phyloP scores from a whole-genome alignment of 768 basidiomycete genomes.

The Podaxis rugospora region DNA sequence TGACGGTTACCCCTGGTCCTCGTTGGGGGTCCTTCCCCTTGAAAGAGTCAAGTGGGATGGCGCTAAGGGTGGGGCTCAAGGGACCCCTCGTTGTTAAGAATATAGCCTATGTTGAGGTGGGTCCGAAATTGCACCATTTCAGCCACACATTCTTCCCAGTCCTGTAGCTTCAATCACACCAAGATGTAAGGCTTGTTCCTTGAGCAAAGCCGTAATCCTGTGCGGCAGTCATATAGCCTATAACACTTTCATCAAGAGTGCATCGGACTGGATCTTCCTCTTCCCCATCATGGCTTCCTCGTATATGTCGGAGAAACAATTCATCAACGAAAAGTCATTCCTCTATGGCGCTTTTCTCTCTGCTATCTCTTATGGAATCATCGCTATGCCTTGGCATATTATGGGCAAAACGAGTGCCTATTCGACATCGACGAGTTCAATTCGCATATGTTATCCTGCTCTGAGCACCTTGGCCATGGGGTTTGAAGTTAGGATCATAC shows the following conservation, averaged over 20 bases:
- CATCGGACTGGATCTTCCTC: background rate
- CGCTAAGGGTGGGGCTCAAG: no score
- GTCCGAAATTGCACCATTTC: no score
- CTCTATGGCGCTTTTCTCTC: constrained; percentile 5
- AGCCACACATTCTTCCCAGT: no score
- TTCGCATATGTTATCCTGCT: constrained; percentile 1
- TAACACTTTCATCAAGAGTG: background rate
- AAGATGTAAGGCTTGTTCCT: background rate
- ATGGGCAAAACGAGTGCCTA: background rate
- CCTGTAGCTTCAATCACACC: no score
- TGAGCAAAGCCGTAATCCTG: background rate
- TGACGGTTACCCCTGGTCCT: no score
- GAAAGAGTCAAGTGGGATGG: no score
- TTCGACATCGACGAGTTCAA: background rate
- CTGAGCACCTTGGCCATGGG: constrained; percentile 4
- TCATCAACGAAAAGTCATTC: constrained; percentile 6
- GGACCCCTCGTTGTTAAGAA: no score
- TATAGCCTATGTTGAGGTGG: no score
- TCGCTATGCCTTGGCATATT: background rate
- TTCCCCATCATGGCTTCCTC: background rate
- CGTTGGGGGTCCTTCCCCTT: no score
- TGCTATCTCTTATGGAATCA: constrained; percentile 5
- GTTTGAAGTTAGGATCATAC: constrained; percentile 4
- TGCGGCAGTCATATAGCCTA: background rate
- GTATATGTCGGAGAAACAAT: constrained; percentile 6